Percentiles rank a stretch among this genome's conserved stretches.
These are phyloP conservation scores for Aspergillus versicolor DNA, from an alignment of 2,329 filamentous ascomycete genomes.

Conservation along the genomic window DNA sequence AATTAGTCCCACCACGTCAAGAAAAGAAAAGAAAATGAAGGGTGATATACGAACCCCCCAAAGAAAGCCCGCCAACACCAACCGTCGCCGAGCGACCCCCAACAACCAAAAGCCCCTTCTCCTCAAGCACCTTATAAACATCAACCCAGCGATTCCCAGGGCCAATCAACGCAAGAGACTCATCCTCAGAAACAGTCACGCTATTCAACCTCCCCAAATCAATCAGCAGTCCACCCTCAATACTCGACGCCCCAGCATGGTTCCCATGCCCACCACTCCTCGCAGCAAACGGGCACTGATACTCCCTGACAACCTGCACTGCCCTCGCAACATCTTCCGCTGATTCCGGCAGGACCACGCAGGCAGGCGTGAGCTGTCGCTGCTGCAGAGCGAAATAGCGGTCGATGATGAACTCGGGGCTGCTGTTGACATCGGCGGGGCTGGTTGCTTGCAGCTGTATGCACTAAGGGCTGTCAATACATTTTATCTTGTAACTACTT, in stretches of 20 bases:
- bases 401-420: too few species aligned
- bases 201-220: slow-evolving; percentile 30
- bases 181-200: slow-evolving; percentile 27
- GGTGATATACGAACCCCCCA: slow-evolving; percentile 13
- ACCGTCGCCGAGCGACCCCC: slow-evolving; percentile 30
- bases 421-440: too few species aligned
- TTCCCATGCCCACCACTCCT: slow-evolving; percentile 60
- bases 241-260: slow-evolving; percentile 54
- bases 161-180: slow-evolving; percentile 28
- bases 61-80: slow-evolving; percentile 29
- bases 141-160: slow-evolving; percentile 36
- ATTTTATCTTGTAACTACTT: too few species aligned
- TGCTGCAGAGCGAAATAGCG: too few species aligned
- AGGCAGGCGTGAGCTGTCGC: too few species aligned
- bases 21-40: too few species aligned
- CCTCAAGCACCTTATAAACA: slow-evolving; percentile 32
- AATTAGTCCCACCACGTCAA: too few species aligned
- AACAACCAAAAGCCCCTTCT: slow-evolving; percentile 22
- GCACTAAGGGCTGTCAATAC: too few species aligned
- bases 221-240: slow-evolving; percentile 41
- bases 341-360: too few species aligned
- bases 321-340: too few species aligned
- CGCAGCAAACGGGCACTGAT: slow-evolving; percentile 50
- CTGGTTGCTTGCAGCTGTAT: too few species aligned
- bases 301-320: too few species aligned